Evolutionary conservation across 2,329 filamentous ascomycete genomes (phyloP), one percentile per base, ranked within the genome.

Genomic region (Sporothrix protearum): DNA sequence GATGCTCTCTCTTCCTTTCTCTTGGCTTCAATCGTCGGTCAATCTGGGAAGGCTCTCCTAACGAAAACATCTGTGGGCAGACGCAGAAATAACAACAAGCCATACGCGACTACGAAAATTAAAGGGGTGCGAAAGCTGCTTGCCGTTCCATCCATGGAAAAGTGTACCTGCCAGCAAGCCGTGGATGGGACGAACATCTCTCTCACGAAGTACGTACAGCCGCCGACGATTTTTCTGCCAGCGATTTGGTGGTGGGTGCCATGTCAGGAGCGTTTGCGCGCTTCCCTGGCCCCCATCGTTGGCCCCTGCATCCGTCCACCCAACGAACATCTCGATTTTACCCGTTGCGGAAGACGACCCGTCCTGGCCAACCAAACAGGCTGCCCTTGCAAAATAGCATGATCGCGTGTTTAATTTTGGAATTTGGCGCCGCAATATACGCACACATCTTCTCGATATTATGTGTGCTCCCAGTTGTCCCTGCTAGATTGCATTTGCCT

Each of bases 241-340:
- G 30, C 47, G 66, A 57, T 57, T 49, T 49, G 25, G 66, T 25
- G 19, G 66, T 30, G 19, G 30, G 45, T 53, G 10, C 47, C 47
- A 39, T 55, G 49, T 19, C 33, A 39, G 33, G 30, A 55, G 64
- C 30, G 64, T 57, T 42, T 59, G 67, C 33, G 67, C 67, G 51
- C 22, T 59, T 59, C 51, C 16, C 68, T 8, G 36, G 14, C 28
- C 53, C 53, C 36, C 55, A 9, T 45, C 19, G 39, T 47, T 30
- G 36, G 22, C 8, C 7, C 67, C 36, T 69, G 67, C 36, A 28
- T 68, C 33, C 33, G 39, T 14, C 63, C 39, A 66, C 47, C 66
- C 47, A 68, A 42, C 67, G 45, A 8, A 67, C 39, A 69, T 69
- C 53, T 59, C 53, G 51, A 39, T 61, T 66, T 61, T 69, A 61